Conservation (phyloP, 345 rosid species). For the Excoecaria cochinchinensis region DNA sequence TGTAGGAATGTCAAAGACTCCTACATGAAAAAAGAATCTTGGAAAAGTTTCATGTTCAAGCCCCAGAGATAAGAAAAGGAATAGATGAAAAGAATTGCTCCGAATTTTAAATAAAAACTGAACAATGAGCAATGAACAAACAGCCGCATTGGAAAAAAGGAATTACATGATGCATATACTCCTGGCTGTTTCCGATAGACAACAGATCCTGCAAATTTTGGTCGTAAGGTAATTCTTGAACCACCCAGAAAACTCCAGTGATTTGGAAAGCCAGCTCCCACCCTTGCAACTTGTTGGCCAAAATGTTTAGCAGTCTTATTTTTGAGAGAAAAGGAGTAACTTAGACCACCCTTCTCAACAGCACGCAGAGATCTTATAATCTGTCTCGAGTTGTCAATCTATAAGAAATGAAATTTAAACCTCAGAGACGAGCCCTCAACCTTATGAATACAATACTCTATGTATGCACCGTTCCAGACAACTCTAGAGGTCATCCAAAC, state of each 20-base stretch:
- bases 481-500: not conserved
- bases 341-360: conserved; percentile 27
- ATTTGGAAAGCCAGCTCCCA: conserved; percentile 23
- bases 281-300: conserved; percentile 20
- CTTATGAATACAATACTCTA: not conserved
- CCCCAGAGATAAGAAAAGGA: not conserved
- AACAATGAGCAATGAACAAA: not conserved
- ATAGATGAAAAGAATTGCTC: conserved; percentile 1
- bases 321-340: conserved; percentile 30
- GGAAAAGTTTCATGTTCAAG: too few species aligned
- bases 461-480: not conserved
- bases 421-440: conserved; percentile 14
- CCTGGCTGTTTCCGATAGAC: conserved; percentile 30
- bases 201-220: conserved; percentile 23
- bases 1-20: not conserved
- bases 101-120: not conserved
- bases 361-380: conserved; percentile 21
- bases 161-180: conserved; percentile 76
- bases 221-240: conserved; percentile 40
- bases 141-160: not conserved
- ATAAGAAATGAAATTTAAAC: conserved; percentile 24
- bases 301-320: conserved; percentile 7
- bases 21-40: too few species aligned
- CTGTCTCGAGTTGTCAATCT: conserved; percentile 37
- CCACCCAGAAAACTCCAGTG: conserved; percentile 66